Base-by-base conservation (phyloP, 208 protist species). In the Leishmania guyanensis region DNA sequence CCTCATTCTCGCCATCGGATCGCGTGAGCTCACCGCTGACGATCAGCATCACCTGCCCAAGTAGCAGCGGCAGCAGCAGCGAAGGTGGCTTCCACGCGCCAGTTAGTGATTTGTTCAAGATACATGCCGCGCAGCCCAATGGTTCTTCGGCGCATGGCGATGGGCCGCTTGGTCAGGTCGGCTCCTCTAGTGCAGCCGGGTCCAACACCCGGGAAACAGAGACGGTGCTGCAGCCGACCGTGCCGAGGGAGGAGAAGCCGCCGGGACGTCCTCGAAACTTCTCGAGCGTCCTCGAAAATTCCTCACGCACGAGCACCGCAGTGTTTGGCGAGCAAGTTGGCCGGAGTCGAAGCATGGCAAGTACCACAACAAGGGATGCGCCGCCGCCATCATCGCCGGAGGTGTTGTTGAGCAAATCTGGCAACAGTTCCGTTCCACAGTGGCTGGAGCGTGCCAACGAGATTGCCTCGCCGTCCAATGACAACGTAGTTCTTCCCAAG, bases 221-320 rank as follows among this genome's bases (percentile, higher is more conserved):
- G 14, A 50, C 54, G 20, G 64, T 81, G 60, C 68, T 91, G 53
- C 85, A 83, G 72, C 88, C 88, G 70, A 89, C 88, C 12, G 88
- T 83, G 17, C 88, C 88, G n/a, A 91, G 87, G 79, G 82, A 85
- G 39, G 88, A 89, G 69, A 91, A 88, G 58, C 88, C 88, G 5
- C 48, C 77, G 22, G 78, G 73, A 17, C 88, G 88, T 16, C 84
- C 88, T 14, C 84, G 87, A 72, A 90, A 85, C 69, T 77, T 88
- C n/a, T 71, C 82, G 39, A 90, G 82, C 70, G 81, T 83, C 8
- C 60, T 84, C 16, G 84, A 83, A 74, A 84, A 54, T 33, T 29
- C 76, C n/a, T 77, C 81, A n/a, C 22, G 36, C 16, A 85, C 71
- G 50, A 74, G 14, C 58, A n/a, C 48, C 26, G 62, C 79, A 4